Evolutionary conservation across 2,329 filamentous ascomycete species (phyloP).

Genomic region (Ophiostoma pallidulum): DNA sequence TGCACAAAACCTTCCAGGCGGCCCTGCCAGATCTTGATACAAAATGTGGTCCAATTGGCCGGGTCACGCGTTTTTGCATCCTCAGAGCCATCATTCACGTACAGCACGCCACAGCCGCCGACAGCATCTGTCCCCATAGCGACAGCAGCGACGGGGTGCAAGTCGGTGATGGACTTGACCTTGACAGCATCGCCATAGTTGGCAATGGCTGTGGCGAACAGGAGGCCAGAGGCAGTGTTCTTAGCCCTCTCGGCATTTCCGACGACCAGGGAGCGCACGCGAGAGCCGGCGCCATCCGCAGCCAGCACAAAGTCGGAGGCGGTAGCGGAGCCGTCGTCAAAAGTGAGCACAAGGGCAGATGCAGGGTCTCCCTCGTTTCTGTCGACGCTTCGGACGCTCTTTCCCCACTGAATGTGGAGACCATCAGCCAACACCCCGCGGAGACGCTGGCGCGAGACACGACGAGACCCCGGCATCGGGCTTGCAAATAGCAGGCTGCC

Average conservation of each 20-base stretch:
- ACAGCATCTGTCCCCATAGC: slow-evolving; percentile 23
- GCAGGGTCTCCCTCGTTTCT: background rate
- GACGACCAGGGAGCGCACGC: slow-evolving; percentile 24
- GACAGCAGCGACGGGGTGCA: slow-evolving; percentile 25
- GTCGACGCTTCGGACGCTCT: slow-evolving; percentile 14
- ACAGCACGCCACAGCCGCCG: slow-evolving; percentile 21
- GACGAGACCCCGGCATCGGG: slow-evolving; percentile 24
- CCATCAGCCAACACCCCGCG: slow-evolving; percentile 24
- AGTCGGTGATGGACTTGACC: slow-evolving; percentile 20
- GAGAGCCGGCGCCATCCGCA: slow-evolving; percentile 24
- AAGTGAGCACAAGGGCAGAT: slow-evolving; percentile 18
- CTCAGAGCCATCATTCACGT: slow-evolving; percentile 13
- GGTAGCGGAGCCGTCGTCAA: slow-evolving; percentile 20
- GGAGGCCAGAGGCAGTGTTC: slow-evolving; percentile 22
- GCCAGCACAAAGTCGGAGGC: slow-evolving; percentile 25
- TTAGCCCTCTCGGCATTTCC: slow-evolving; percentile 19
- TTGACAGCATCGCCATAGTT: slow-evolving; percentile 22
- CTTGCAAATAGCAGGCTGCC: slow-evolving; percentile 28
- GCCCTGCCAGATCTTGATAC: slow-evolving; percentile 28
- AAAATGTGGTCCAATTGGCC: slow-evolving; percentile 26
- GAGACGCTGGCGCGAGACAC: slow-evolving; percentile 27
- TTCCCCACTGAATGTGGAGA: slow-evolving; percentile 26
- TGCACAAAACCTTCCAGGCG: slow-evolving; percentile 17
- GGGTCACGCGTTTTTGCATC: slow-evolving; percentile 12
- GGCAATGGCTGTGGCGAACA: slow-evolving; percentile 22